These are phyloP conservation scores for Verticillium klebahnii DNA, from an alignment of 2,329 filamentous ascomycete species.

Conservation along the genomic window DNA sequence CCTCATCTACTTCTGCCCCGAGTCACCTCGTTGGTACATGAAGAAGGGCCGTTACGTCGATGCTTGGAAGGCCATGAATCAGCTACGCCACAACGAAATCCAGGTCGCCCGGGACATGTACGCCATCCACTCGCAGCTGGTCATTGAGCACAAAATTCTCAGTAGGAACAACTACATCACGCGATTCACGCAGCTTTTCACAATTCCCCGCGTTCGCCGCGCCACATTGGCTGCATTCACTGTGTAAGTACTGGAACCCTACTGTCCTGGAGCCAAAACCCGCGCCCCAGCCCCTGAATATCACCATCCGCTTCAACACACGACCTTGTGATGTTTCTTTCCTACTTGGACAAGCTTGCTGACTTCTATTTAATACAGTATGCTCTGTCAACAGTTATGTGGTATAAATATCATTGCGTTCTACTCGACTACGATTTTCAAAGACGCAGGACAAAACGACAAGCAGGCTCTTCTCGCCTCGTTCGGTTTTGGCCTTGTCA, in stretches of 20 bases:
- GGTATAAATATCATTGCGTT: slow-evolving; percentile 71
- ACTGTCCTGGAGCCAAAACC: no score
- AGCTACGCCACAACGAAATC: slow-evolving; percentile 48
- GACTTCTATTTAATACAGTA: not conserved
- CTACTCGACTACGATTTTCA: slow-evolving; percentile 63
- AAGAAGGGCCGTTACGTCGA: slow-evolving; percentile 59
- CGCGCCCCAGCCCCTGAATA: not conserved
- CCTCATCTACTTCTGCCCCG: slow-evolving; percentile 62
- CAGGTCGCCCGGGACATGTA: slow-evolving; percentile 59
- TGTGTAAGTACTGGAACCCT: slow-evolving; percentile 32
- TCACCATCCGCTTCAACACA: not conserved
- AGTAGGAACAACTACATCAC: slow-evolving; percentile 51
- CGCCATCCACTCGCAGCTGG: slow-evolving; percentile 60
- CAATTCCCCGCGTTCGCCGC: slow-evolving; percentile 62
- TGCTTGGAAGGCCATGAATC: slow-evolving; percentile 52
- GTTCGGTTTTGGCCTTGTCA: slow-evolving; percentile 48
- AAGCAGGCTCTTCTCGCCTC: slow-evolving; percentile 48
- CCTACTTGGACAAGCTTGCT: not conserved
- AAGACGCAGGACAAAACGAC: slow-evolving; percentile 49
- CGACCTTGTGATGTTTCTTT: no score
- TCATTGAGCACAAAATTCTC: slow-evolving; percentile 50
- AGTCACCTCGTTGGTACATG: slow-evolving; percentile 62
- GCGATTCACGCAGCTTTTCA: slow-evolving; percentile 63
- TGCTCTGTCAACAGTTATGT: not conserved
- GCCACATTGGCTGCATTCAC: slow-evolving; percentile 73